A percentile compares a stretch with the other conserved stretches of the same genome.
phyloP scores from a whole-genome alignment of 2,329 filamentous ascomycete species.

The Penicillium frequentans region DNA sequence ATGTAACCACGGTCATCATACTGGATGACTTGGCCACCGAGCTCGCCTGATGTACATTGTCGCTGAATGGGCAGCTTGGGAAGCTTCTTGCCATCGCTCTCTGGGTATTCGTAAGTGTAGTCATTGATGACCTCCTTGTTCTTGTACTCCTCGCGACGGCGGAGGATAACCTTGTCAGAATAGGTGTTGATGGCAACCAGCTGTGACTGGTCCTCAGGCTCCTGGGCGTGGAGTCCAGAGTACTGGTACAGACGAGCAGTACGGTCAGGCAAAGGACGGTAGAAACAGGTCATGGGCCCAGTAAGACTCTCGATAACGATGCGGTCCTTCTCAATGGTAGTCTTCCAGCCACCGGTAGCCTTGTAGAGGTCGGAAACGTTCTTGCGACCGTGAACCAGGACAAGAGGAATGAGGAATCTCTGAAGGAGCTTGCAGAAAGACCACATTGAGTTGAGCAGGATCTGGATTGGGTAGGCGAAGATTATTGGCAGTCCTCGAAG shows the following conservation, averaged over 20 bases:
- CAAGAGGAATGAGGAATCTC: not conserved
- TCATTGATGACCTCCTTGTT: constrained; percentile 1
- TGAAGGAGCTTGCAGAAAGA: constrained; percentile 1
- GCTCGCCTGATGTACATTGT: not conserved
- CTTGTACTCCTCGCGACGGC: constrained; percentile 3
- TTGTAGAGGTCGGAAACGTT: not conserved
- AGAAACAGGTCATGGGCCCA: constrained; percentile 1
- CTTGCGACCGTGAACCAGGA: not conserved
- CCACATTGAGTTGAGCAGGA: not conserved
- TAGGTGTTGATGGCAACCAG: constrained; percentile 2
- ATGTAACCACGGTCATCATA: constrained; percentile 3
- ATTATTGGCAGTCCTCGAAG: not conserved
- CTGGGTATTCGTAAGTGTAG: not conserved
- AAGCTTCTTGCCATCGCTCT: not conserved
- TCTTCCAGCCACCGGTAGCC: constrained; percentile 4
- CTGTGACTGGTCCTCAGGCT: not conserved
- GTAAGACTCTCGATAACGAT: not conserved
- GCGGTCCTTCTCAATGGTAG: constrained; percentile 3
- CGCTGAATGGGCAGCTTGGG: constrained; percentile 4
- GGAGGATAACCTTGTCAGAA: not conserved
- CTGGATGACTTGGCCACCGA: not conserved
- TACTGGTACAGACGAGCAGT: constrained; percentile 2
- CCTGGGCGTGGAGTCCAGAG: not conserved
- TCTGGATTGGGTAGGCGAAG: not conserved
- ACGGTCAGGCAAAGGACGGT: not conserved